Conservation (phyloP, 805 yeast species). For the Blastobotrys robertii region DNA sequence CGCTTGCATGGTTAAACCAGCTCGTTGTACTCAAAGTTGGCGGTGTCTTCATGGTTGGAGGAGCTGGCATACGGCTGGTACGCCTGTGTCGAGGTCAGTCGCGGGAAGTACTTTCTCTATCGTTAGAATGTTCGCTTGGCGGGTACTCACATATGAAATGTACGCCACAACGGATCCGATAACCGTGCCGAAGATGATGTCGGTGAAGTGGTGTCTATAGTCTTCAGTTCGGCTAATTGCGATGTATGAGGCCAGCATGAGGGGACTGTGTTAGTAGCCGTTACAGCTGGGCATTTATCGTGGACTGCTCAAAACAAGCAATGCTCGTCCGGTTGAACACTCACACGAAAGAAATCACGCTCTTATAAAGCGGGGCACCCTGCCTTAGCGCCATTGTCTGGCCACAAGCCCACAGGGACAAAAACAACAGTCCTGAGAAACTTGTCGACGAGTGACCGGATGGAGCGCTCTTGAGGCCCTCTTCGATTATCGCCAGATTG, state of each 20-base stretch:
- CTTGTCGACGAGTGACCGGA: constrained; percentile 48
- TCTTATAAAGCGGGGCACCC: constrained; percentile 20
- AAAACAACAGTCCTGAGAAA: constrained; percentile 40
- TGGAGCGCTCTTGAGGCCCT: constrained; percentile 49
- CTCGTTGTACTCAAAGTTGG: neutral
- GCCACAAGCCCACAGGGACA: constrained; percentile 41
- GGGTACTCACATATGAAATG: constrained; percentile 26
- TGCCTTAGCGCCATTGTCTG: constrained; percentile 35
- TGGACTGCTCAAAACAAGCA: neutral
- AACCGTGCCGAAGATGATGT: constrained; percentile 61
- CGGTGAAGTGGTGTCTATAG: constrained; percentile 88
- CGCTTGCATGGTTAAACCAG: neutral
- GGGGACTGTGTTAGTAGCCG: constrained; percentile 19
- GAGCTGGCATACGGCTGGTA: constrained; percentile 9
- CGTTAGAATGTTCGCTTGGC: neutral
- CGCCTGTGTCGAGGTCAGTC: constrained; percentile 8
- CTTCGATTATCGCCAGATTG: constrained; percentile 26
- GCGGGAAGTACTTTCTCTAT: constrained; percentile 15
- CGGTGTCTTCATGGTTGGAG: neutral
- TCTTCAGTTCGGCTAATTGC: constrained; percentile 83
- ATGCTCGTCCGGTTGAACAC: neutral
- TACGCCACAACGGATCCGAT: constrained; percentile 56
- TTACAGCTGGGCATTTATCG: neutral
- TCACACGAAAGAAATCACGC: constrained; percentile 15
- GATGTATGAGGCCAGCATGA: constrained; percentile 57